Percentiles rank a stretch among this genome's conserved stretches.
These are phyloP conservation scores for Colletotrichum nymphaeae DNA, from an alignment of 2,329 filamentous ascomycete genomes.

Conservation along the genomic window DNA sequence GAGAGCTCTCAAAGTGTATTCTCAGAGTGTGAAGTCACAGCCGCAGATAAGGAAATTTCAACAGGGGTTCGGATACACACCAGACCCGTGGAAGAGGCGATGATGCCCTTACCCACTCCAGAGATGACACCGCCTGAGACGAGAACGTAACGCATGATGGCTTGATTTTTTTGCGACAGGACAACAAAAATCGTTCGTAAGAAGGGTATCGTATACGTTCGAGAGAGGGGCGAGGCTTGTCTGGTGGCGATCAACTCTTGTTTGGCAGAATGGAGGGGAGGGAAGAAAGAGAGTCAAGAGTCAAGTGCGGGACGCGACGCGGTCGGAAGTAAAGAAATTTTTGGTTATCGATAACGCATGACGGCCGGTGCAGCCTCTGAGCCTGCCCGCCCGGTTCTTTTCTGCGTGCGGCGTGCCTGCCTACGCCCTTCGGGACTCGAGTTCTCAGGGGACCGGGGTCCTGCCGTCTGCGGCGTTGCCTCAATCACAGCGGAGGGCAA, in stretches of 20 bases:
- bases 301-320: constrained; percentile 33
- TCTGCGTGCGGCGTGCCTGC: neutral
- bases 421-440: neutral
- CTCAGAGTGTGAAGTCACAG: constrained; percentile 26
- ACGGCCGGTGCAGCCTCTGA: neutral
- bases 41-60: constrained; percentile 38
- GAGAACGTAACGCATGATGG: constrained; percentile 43
- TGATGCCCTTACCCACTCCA: constrained; percentile 73
- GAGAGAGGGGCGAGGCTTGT: neutral
- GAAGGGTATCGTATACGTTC: constrained; percentile 13
- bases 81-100: constrained; percentile 74
- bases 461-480: neutral
- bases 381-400: too few species aligned
- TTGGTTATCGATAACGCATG: constrained; percentile 36
- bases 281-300: constrained; percentile 31
- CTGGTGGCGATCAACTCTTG: constrained; percentile 24
- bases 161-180: constrained; percentile 2
- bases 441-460: too few species aligned
- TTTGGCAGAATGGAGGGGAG: constrained; percentile 33
- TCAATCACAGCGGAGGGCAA: neutral
- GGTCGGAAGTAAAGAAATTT: constrained; percentile 36
- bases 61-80: constrained; percentile 37
- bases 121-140: constrained; percentile 62
- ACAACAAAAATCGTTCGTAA: neutral
- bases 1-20: constrained; percentile 10